Evolutionary conservation across 225 moss, liverwort and hornwort species (phyloP), one percentile per base, ranked within the genome.

Genomic region (Neckera pumila): DNA sequence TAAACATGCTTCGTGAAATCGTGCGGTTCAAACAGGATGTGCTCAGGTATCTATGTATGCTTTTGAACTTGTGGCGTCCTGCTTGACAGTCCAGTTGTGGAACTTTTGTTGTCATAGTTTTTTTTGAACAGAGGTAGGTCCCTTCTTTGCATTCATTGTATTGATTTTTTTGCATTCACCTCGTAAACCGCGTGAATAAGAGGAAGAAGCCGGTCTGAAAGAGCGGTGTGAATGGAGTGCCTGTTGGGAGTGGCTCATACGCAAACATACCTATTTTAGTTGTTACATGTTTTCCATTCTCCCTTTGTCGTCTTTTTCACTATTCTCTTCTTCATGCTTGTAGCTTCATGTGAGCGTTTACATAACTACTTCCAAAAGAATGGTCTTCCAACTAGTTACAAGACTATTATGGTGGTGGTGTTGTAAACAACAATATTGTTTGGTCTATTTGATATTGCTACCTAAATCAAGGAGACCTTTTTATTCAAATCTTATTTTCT

Each of bases 1-100:
- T 92, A 58, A 92, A 90, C 28, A 99, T 99, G 99, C 90, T 99
- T 61, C 92, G 86, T 12, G 99, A 99, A 86, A 94, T 97, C 42
- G 57, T 95, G 11, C 93, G 90, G 53, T 97, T 99, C 91, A 93
- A 97, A 63, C 90, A 89, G 16, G 99, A 99, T 59, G 96, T 95
- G 51, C 90, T 96, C 53, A 94, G 92, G 96, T 87, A 61, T 36
- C 6, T 45, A 16, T 45, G 17, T 20, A 56, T 54, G 57, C 61
- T 61, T 63, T 60, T 33, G 31, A 31, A 54, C 76, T 40, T 23
- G 23, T 40, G 22, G 23, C 23, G 54, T 77, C 40, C 38, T 83
- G 4, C 38, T 54, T 19, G 38, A 56, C 30, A 53, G 16, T 49
- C 36, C 13, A 64, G 17, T 49, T 82, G 82, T 25, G 25, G 36